phyloP scores from a whole-genome alignment of 352 stramenopile genomes.

The Phytophthora citricola region DNA sequence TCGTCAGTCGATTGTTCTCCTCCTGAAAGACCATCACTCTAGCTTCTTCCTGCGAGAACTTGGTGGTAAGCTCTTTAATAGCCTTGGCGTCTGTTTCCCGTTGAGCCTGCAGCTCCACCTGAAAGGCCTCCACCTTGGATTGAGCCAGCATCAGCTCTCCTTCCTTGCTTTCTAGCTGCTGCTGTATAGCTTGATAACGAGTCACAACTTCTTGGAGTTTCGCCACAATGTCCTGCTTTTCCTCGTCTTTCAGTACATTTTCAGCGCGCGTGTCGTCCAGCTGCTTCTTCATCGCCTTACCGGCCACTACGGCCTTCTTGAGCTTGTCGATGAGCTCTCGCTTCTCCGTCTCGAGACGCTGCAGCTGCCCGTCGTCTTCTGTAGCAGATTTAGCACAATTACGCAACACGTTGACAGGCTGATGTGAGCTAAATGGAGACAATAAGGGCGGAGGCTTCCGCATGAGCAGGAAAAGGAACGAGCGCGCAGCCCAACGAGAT shows the following conservation, averaged over 20 bases:
- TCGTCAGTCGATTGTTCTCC: conserved; percentile 58
- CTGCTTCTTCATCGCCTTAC: conserved; percentile 76
- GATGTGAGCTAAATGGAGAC: conserved; percentile 19
- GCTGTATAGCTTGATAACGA: conserved; percentile 58
- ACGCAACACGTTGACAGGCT: conserved; percentile 22
- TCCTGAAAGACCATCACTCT: conserved; percentile 58
- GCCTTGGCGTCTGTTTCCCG: conserved; percentile 36
- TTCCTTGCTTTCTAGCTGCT: conserved; percentile 58
- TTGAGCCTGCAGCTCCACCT: conserved; percentile 53
- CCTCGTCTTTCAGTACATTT: conserved; percentile 49
- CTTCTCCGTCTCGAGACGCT: conserved; percentile 71
- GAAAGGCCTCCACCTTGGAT: conserved; percentile 62
- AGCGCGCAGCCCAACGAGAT: neutral
- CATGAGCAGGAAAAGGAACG: conserved; percentile 26
- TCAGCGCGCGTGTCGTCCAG: conserved; percentile 68
- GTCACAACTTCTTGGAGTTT: conserved; percentile 62
- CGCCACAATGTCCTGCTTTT: conserved; percentile 40
- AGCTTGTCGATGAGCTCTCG: conserved; percentile 81
- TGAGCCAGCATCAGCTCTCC: conserved; percentile 51
- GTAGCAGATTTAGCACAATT: conserved; percentile 14
- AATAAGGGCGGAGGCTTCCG: conserved; percentile 5
- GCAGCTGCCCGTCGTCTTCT: conserved; percentile 26
- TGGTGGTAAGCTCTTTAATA: conserved; percentile 37
- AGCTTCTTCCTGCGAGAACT: conserved; percentile 52
- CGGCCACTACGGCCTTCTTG: conserved; percentile 73